phyloP scores from a whole-genome alignment of 2,329 filamentous ascomycete species.

The Colletotrichum zoysiae region DNA sequence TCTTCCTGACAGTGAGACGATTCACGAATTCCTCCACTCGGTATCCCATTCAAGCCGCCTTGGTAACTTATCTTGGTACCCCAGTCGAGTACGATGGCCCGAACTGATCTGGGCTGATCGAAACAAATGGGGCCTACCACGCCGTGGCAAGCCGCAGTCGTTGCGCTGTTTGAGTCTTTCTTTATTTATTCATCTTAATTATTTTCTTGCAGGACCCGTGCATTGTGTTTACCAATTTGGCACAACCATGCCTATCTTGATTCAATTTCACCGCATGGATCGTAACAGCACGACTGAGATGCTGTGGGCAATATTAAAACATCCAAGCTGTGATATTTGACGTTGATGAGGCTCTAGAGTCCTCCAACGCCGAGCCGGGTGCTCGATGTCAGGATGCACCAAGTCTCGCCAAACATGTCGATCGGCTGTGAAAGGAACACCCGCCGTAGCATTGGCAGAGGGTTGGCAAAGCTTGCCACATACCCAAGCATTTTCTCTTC shows the following conservation, averaged over 20 bases:
- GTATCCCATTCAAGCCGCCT: constrained; percentile 12
- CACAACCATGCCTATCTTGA: background rate
- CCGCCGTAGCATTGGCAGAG: constrained; percentile 11
- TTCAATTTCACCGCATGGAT: background rate
- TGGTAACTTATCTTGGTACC: background rate
- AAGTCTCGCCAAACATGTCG: constrained; percentile 27
- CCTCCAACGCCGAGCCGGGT: constrained; percentile 27
- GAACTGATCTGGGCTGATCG: constrained; percentile 1
- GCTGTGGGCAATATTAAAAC: background rate
- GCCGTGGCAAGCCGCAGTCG: constrained; percentile 7
- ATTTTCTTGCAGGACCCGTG: background rate
- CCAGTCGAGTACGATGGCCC: constrained; percentile 18
- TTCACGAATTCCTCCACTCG: constrained; percentile 9
- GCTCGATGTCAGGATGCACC: constrained; percentile 33
- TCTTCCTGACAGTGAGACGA: background rate
- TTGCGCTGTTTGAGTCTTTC: background rate
- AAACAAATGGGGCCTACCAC: background rate
- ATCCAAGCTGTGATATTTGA: background rate
- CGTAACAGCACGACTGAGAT: background rate
- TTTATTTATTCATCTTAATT: too few species aligned
- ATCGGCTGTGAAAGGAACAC: constrained; percentile 8
- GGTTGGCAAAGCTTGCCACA: constrained; percentile 26
- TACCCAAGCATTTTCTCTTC: constrained; percentile 18
- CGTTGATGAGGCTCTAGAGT: constrained; percentile 18
- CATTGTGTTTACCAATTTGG: background rate